Percentiles rank a stretch among this genome's conserved stretches.
phyloP scores from a whole-genome alignment of 192 early-diverging fungal species.

The Backusella mclennaniae region DNA sequence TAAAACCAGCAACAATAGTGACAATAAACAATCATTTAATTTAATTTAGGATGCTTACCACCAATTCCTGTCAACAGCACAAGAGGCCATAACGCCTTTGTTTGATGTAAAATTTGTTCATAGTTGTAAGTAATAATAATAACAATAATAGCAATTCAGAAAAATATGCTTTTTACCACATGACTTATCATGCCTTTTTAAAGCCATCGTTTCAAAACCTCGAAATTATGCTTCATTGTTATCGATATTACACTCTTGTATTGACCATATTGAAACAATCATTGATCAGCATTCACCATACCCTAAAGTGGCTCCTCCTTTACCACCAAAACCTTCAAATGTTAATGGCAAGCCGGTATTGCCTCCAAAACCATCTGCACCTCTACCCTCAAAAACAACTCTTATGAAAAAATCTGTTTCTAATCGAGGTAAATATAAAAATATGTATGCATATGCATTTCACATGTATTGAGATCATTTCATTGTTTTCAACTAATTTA shows the following conservation, averaged over 20 bases:
- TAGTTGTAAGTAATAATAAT: slow-evolving; percentile 6
- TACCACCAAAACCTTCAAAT: slow-evolving; percentile 15
- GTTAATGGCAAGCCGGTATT: slow-evolving; percentile 14
- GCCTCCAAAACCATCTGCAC: slow-evolving; percentile 10
- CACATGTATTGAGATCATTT: neutral
- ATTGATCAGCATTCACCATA: slow-evolving; percentile 9
- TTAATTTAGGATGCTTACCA: slow-evolving; percentile 11
- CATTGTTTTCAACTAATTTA: too few relatives aligned
- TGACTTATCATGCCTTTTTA: slow-evolving; percentile 1
- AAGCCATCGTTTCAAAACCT: slow-evolving; percentile 13
- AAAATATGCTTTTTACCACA: neutral
- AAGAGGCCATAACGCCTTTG: neutral
- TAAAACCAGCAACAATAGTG: neutral
- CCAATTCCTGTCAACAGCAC: slow-evolving; percentile 9
- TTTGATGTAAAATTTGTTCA: slow-evolving; percentile 18
- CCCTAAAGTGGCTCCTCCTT: neutral
- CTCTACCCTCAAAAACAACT: neutral
- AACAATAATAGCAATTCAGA: neutral
- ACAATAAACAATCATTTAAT: neutral
- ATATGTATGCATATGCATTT: neutral
- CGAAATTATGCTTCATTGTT: neutral
- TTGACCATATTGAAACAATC: slow-evolving; percentile 12
- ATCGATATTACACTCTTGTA: slow-evolving; percentile 8
- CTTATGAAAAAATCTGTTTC: slow-evolving; percentile 5
- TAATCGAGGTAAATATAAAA: neutral